Base-by-base conservation (phyloP, 495 filamentous ascomycete genomes). In the Tetracladium setigerum region DNA sequence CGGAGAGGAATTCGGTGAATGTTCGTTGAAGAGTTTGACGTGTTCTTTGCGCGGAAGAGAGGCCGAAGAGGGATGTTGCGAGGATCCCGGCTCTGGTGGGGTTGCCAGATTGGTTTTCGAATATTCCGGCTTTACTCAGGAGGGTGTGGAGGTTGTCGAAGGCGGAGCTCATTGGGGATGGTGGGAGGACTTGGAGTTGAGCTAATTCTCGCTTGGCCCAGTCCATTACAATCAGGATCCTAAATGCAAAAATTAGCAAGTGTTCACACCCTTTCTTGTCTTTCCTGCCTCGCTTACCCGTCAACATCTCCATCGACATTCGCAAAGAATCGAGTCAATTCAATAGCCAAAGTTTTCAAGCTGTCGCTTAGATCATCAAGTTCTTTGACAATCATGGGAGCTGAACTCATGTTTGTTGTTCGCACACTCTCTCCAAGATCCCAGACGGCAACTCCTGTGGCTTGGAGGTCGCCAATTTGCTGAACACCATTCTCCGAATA, bases 261-360 rank as follows among this genome's bases (percentile, higher is more conserved):
- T n/a, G n/a, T n/a, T n/a, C n/a, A n/a, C n/a, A n/a, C n/a, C n/a
- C n/a, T 32, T n/a, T 7, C 10, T 11, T n/a, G n/a, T n/a, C 30
- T 18, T 5, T 31, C 49, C 46, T 52, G 18, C n/a, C n/a, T n/a
- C 40, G 54, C 63, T 49, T 63, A 78, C 74, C 69, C 81, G 60
- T 95, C 89, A 51, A 95, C 84, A 55, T 95, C 89, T 11, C 87
- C 86, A 60, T 95, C 86, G 12, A 95, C 87, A 48, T 87, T 87
- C 30, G 88, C 83, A 57, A 95, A 95, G 66, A 95, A 95, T 53
- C 79, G 79, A 6, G 85, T 91, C 17, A 95, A 68, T 56, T 94
- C 88, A 10, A 87, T 71, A 2, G 85, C 83, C 1, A 95, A 71
- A 1, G 76, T 81, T 61, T 90, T 92, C 18, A 95, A 71, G 37